Evolutionary conservation across 345 rosid genomes (phyloP), one percentile per base, ranked within the genome.

Genomic region (Reutealis trisperma): DNA sequence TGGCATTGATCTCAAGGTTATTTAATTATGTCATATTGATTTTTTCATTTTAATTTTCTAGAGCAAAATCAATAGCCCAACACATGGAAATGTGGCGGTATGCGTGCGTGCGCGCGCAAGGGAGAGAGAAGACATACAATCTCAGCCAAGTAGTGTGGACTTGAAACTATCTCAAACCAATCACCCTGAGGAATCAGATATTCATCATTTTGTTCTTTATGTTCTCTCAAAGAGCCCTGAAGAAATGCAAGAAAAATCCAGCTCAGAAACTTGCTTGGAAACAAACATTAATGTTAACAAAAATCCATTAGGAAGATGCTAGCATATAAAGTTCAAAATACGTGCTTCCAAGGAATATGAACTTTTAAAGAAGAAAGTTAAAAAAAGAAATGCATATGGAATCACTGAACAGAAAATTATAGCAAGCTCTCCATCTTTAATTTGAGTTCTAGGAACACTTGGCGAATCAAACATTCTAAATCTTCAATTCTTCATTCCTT

Each of bases 101-200:
- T 9, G 51, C 11, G 51, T 47, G 51, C 11, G 51, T 7, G 49
- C 1, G 49, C 1, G 49, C 1, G 49, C 14, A 21, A 1, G 70
- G 8, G 51, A 37, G 51, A 37, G 3, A 41, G 45, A 65, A 37
- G 73, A 61, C 32, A 79, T 89, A 94, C 97, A 22, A 94, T 91
- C 85, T 94, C 98, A 10, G 97, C 94, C 74, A 93, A 82, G 79
- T 86, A 92, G 81, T 90, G 97, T 0, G 97, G 95, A 30, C 82
- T 81, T 54, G 98, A 93, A 64, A 91, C 93, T n/a, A 87, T 77
- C 69, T 84, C 88, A 72, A 94, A 93, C 97, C 98, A 91, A 84
- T 91, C 90, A 67, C 97, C 98, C 52, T 52, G 71, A 13, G 95
- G 97, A 41, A 89, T 81, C 60, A 84, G 83, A 58, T 93, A 89